These are phyloP conservation scores for Hypoxylon sp. DNA, from an alignment of 2,329 filamentous ascomycete species.

Conservation along the genomic window DNA sequence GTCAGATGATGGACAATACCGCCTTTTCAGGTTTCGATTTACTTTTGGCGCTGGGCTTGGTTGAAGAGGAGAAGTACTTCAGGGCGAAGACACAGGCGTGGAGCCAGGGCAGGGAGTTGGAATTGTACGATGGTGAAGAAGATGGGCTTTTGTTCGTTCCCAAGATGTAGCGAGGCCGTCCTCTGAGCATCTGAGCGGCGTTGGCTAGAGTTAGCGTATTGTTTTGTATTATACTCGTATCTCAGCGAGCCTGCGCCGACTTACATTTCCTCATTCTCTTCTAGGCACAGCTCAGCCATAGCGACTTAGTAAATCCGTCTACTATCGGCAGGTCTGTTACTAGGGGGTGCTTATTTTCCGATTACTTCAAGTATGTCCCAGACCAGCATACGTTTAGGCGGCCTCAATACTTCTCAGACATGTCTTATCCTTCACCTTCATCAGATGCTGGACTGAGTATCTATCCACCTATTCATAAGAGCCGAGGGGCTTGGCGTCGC, in stretches of 20 bases:
- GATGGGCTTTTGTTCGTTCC: constrained; percentile 13
- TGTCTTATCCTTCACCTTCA: too few relatives aligned
- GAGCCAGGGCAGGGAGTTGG: not conserved
- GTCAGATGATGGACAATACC: not conserved
- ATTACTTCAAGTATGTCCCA: too few relatives aligned
- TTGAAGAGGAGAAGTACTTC: constrained; percentile 27
- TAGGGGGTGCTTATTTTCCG: too few relatives aligned
- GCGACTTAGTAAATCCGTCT: too few relatives aligned
- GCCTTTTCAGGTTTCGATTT: constrained; percentile 26
- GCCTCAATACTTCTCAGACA: too few relatives aligned
- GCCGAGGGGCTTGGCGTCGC: constrained; percentile 45
- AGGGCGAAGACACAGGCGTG: constrained; percentile 14
- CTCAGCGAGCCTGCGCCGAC: not conserved
- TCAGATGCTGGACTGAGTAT: not conserved
- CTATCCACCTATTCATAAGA: too few relatives aligned
- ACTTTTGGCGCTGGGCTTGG: constrained; percentile 21
- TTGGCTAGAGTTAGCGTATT: not conserved
- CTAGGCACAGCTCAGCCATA: too few relatives aligned
- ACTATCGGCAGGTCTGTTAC: too few relatives aligned
- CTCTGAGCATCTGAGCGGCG: not conserved
- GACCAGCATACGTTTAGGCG: too few relatives aligned
- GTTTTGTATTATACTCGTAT: not conserved
- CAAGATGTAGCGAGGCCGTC: not conserved
- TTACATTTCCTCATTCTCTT: not conserved
- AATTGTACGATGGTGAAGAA: constrained; percentile 20